Percentiles rank a stretch among this genome's conserved stretches.
Evolutionary conservation across 2,329 filamentous ascomycete species (phyloP).

Genomic region (Colletotrichum siamense): DNA sequence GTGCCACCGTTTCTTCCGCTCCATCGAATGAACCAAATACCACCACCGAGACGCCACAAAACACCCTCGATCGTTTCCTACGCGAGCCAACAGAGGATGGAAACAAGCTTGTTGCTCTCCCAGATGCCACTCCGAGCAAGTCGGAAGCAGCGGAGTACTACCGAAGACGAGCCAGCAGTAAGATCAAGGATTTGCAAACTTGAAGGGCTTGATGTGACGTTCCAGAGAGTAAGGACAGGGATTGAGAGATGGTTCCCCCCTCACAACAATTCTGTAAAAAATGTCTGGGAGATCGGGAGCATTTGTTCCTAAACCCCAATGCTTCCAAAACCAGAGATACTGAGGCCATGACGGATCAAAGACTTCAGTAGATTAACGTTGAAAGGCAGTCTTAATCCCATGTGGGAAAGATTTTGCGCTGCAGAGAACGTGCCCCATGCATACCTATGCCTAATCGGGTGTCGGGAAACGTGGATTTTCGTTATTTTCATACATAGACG

Average conservation of each 20-base stretch:
- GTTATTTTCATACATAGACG: accelerated
- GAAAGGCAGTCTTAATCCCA: neutral
- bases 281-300: accelerated
- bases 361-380: neutral
- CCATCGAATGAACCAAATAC: neutral
- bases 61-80: neutral
- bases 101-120: neutral
- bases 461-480: neutral
- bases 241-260: neutral
- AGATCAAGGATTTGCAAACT: neutral
- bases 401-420: neutral
- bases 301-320: neutral
- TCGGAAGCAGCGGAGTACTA: neutral
- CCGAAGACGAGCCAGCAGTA: neutral
- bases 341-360: accelerated
- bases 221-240: neutral
- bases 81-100: neutral
- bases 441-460: neutral
- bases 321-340: accelerated
- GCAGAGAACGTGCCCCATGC: neutral
- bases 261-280: accelerated
- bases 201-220: neutral
- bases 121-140: neutral
- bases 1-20: neutral
- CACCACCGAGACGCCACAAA: neutral